Conservation (phyloP, 2,329 filamentous ascomycete genomes). For the Aspergillus calidoustus region DNA sequence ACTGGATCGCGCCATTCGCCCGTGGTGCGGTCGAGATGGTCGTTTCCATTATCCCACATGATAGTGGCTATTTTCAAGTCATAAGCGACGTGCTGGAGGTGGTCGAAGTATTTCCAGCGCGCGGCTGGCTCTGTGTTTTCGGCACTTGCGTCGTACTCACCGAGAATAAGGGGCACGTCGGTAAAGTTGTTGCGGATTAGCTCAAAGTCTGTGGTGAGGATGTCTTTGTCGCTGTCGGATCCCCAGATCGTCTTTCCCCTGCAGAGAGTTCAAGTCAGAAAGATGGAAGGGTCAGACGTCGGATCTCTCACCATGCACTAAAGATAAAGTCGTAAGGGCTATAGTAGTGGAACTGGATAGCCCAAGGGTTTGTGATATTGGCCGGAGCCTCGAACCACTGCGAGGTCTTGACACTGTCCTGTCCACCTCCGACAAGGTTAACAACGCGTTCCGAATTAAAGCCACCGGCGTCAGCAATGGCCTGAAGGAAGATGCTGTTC, state of each 20-base stretch:
- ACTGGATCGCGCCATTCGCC: slow-evolving; percentile 58
- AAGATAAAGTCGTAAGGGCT: slow-evolving; percentile 43
- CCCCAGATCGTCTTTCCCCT: slow-evolving; percentile 68
- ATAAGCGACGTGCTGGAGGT: slow-evolving; percentile 53
- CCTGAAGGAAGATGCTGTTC: slow-evolving; percentile 61
- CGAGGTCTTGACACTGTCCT: slow-evolving; percentile 59
- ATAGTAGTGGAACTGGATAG: slow-evolving; percentile 67
- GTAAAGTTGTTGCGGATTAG: slow-evolving; percentile 60
- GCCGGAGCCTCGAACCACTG: slow-evolving; percentile 58
- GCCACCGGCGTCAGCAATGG: slow-evolving; percentile 59
- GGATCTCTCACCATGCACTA: slow-evolving; percentile 30
- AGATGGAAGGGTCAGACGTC: not conserved
- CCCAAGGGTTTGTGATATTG: slow-evolving; percentile 61
- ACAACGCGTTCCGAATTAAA: slow-evolving; percentile 62
- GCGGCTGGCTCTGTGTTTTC: slow-evolving; percentile 59
- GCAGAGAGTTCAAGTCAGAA: slow-evolving; percentile 39
- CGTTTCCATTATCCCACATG: slow-evolving; percentile 65
- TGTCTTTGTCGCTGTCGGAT: slow-evolving; percentile 57
- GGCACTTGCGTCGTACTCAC: slow-evolving; percentile 61
- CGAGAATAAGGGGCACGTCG: slow-evolving; percentile 59
- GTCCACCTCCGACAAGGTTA: slow-evolving; percentile 57
- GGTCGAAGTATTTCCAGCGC: slow-evolving; percentile 63
- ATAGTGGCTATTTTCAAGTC: slow-evolving; percentile 55
- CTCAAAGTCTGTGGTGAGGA: slow-evolving; percentile 56
- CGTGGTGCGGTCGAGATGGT: slow-evolving; percentile 57